Evolutionary conservation across 257 asterid genomes (phyloP), one percentile per base, ranked within the genome.

Genomic region (Datura wrightii): DNA sequence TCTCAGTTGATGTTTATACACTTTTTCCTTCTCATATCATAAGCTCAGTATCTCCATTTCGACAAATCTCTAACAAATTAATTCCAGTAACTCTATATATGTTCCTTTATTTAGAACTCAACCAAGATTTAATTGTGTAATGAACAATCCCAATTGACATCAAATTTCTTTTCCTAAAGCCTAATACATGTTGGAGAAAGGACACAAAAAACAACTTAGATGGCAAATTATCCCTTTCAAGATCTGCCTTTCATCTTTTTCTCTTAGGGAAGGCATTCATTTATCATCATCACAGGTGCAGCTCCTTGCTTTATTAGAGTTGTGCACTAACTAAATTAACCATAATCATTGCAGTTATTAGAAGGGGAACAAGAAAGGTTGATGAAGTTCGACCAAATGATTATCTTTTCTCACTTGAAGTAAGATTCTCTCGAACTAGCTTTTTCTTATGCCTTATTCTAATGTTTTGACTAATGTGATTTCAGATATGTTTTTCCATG

Each of bases 351-450:
- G 83, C 93, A 96, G 99, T 92, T 88, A 89, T 93, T 89, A 88
- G 95, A 92, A 92, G 84, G 84, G 91, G 90, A 62, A 56, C 19
- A 48, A 92, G 91, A 89, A 89, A 92, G 62, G 90, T 69, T 53
- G 92, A 83, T 72, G 95, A 88, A 42, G 86, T 86, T 82, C 87
- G 71, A 37, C 88, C 84, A n/a, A 87, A 88, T 79, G 97, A 90
- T 88, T 91, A 92, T 91, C 90, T 96, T 87, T 94, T 93, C 94
- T 91, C 96, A 78, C 91, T 93, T 82, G 96, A 96, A 90, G 99
- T 93, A 88, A 90, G 92, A 59, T 48, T 31, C 34, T 48, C 42
- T 24, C 10, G 2, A 52, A 52, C 52, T 1, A 4, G n/a, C 42
- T 85, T 78, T 34, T 66, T 10, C 34, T 59, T 48, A 10, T 76